Base-by-base conservation (phyloP, 176 grass and related monocot genomes). In the Echinochloa phyllopogon region DNA sequence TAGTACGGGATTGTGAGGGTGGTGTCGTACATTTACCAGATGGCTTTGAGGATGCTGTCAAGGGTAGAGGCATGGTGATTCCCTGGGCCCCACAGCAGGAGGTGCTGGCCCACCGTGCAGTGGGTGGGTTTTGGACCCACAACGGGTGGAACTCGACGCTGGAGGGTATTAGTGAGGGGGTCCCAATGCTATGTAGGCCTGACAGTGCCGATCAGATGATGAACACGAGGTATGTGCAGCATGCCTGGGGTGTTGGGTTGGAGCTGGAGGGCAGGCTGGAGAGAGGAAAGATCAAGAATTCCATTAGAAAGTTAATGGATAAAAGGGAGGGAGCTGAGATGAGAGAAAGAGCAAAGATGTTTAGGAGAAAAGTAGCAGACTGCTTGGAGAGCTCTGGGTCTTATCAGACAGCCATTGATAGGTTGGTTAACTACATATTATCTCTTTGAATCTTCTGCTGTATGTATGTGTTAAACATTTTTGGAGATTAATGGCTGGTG, bases 111-210 rank as follows among this genome's bases (percentile, higher is more conserved):
- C 90, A 88, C 42, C 50, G 0, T 1, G 86, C 90, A 0, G 72
- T 92, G 16, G 86, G 78, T 0, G 86, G 78, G 0, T 92, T 88
- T 11, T 83, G 78, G 78, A 92, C 90, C 0, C 86, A 92, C 17
- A 25, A 4, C 1, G 86, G 90, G 0, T 88, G 86, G 90, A 91
- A 91, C 62, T 91, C 84, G 4, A 90, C 80, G 3, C 0, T 91
- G 1, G 85, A 87, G 48, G 72, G 84, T 3, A 38, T 91, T 0
- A 3, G 65, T 0, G 80, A 86, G 14, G 89, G 89, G 0, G 58
- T 90, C 3, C 89, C 89, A 0, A 86, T 90, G 89, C 53, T 86
- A 0, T 90, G 88, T 20, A 51, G 42, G 45, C 85, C 85, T 5
- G 33, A 21, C 18, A 80, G 80, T 55, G 66, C 56, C 1, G 84